phyloP scores from a whole-genome alignment of 2,329 filamentous ascomycete genomes.

The Colletotrichum tropicicola region DNA sequence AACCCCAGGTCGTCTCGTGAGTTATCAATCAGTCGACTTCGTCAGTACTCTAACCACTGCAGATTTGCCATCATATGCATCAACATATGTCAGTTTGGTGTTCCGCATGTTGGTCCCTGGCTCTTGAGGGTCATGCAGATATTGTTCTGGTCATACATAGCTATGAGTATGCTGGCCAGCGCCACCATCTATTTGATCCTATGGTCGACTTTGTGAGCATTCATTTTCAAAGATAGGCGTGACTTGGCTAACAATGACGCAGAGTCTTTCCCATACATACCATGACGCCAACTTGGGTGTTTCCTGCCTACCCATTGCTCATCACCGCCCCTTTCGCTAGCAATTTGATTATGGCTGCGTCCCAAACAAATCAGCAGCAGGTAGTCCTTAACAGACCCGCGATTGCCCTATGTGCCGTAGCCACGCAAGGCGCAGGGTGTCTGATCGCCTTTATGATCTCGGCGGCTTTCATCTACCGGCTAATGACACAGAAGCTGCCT shows the following conservation, averaged over 20 bases:
- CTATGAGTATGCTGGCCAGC: slow-evolving; percentile 72
- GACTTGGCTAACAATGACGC: neutral
- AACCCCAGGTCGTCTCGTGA: slow-evolving; percentile 52
- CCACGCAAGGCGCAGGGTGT: slow-evolving; percentile 64
- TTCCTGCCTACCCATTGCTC: slow-evolving; percentile 83
- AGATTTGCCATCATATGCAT: slow-evolving; percentile 81
- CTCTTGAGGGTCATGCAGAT: slow-evolving; percentile 67
- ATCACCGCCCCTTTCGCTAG: slow-evolving; percentile 79
- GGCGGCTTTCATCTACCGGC: slow-evolving; percentile 82
- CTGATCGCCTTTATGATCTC: slow-evolving; percentile 80
- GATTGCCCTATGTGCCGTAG: slow-evolving; percentile 58
- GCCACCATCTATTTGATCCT: slow-evolving; percentile 79
- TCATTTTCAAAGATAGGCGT: neutral
- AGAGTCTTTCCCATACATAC: slow-evolving; percentile 73
- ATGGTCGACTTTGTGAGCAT: slow-evolving; percentile 66
- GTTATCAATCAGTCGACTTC: slow-evolving; percentile 45
- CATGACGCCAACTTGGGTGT: slow-evolving; percentile 92
- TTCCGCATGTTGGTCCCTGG: slow-evolving; percentile 69
- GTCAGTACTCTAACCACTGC: slow-evolving; percentile 39
- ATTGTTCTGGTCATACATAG: slow-evolving; percentile 79
- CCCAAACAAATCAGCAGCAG: slow-evolving; percentile 33
- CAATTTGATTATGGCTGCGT: slow-evolving; percentile 57
- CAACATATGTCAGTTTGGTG: slow-evolving; percentile 81
- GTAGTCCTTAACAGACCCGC: slow-evolving; percentile 50
- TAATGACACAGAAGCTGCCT: slow-evolving; percentile 89